Conservation (phyloP, 495 filamentous ascomycete genomes). For the Daldinia vernicosa region DNA sequence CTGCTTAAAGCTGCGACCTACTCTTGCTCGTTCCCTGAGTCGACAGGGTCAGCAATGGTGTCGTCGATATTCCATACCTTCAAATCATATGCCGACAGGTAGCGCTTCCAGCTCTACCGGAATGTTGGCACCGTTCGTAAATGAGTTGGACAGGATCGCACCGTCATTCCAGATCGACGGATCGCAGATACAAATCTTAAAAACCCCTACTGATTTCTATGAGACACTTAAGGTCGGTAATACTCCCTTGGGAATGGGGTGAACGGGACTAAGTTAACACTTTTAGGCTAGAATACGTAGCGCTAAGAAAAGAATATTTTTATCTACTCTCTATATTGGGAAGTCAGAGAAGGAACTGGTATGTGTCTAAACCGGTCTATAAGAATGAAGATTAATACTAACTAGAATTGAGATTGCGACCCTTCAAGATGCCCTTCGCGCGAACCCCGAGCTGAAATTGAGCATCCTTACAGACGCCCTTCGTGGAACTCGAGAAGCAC, state of each 20-base stretch:
- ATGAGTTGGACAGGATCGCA: constrained; percentile 86
- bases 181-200: constrained; percentile 80
- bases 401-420: constrained; percentile 68
- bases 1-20: constrained; percentile 44
- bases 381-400: background rate
- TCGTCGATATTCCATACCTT: constrained; percentile 56
- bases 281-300: constrained; percentile 77
- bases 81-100: constrained; percentile 40
- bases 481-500: constrained; percentile 89
- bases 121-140: constrained; percentile 72
- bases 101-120: constrained; percentile 45
- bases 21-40: constrained; percentile 21
- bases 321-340: constrained; percentile 96
- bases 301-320: constrained; percentile 81
- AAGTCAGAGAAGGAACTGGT: constrained; percentile 91
- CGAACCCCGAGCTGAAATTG: constrained; percentile 79
- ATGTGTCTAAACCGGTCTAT: constrained; percentile 25
- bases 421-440: constrained; percentile 75
- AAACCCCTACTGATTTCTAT: constrained; percentile 85
- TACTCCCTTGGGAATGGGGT: constrained; percentile 3
- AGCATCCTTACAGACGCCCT: constrained; percentile 94
- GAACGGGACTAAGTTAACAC: constrained; percentile 22
- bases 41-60: constrained; percentile 45
- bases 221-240: constrained; percentile 78
- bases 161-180: constrained; percentile 87